phyloP scores from a whole-genome alignment of 2,329 filamentous ascomycete species.

The Dactylellina haptotyla region DNA sequence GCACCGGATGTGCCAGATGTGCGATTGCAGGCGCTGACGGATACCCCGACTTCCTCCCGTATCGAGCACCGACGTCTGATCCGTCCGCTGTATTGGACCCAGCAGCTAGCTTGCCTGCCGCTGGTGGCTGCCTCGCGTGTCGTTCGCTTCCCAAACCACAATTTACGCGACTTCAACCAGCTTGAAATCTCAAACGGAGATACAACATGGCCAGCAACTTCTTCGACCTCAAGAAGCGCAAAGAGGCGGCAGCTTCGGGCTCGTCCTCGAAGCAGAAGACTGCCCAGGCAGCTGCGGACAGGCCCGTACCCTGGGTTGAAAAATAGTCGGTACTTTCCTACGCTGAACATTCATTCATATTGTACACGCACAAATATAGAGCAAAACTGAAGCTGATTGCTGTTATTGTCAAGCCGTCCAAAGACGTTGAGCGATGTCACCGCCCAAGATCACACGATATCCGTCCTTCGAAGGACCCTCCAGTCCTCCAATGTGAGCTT shows the following conservation, averaged over 20 bases:
- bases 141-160: not conserved
- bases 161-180: conserved; percentile 33
- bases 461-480: conserved; percentile 87
- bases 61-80: too few species aligned
- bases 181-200: not conserved
- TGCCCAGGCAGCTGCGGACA: conserved; percentile 65
- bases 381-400: conserved; percentile 56
- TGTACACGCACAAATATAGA: too few species aligned
- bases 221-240: conserved; percentile 93
- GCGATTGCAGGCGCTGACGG: too few species aligned
- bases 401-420: conserved; percentile 74
- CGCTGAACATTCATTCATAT: not conserved
- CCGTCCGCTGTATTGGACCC: too few species aligned
- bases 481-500: conserved; percentile 84
- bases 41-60: too few species aligned
- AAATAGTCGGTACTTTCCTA: conserved; percentile 78
- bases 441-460: conserved; percentile 96
- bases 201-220: conserved; percentile 67
- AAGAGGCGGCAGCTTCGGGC: conserved; percentile 73
- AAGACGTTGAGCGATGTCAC: conserved; percentile 94
- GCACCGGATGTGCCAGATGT: too few species aligned
- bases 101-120: too few species aligned
- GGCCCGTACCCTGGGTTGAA: conserved; percentile 85
- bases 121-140: too few species aligned
- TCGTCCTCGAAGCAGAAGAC: conserved; percentile 70